A percentile compares a stretch with the other conserved stretches of the same genome.
Evolutionary conservation across 2,329 filamentous ascomycete genomes (phyloP).

Genomic region (Fusarium abutilonis): DNA sequence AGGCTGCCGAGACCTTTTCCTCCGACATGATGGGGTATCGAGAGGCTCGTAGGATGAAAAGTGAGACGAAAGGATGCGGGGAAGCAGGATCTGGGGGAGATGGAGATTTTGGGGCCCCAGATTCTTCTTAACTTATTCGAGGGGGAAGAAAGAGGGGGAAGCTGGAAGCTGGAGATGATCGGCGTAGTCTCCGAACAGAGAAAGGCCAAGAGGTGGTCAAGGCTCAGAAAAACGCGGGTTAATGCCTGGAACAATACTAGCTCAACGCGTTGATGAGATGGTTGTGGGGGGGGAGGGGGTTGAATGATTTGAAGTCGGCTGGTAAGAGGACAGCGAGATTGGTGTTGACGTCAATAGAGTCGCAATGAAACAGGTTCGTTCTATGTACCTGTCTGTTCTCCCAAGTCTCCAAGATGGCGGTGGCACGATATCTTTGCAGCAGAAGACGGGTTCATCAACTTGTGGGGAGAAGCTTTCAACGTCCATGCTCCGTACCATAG

Average conservation of each 20-base stretch:
- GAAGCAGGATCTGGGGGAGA: constrained; percentile 19
- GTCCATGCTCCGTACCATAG: too few species aligned
- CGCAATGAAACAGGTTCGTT: too few species aligned
- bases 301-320: constrained; percentile 3
- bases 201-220: neutral
- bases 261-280: neutral
- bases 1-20: constrained; percentile 24
- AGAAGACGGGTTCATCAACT: too few species aligned
- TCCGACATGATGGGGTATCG: constrained; percentile 12
- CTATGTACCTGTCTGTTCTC: too few species aligned
- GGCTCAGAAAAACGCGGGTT: neutral
- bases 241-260: constrained; percentile 16
- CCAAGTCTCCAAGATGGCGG: too few species aligned
- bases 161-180: constrained; percentile 1
- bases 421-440: too few species aligned
- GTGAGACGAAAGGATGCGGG: constrained; percentile 11
- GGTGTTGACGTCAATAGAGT: too few species aligned
- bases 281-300: constrained; percentile 2
- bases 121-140: neutral
- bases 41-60: neutral
- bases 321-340: neutral
- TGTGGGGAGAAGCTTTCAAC: too few species aligned
- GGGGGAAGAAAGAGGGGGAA: neutral
- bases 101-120: constrained; percentile 15
- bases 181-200: constrained; percentile 3